Evolutionary conservation across 345 rosid species (phyloP).

Genomic region (Nephelium lappaceum): DNA sequence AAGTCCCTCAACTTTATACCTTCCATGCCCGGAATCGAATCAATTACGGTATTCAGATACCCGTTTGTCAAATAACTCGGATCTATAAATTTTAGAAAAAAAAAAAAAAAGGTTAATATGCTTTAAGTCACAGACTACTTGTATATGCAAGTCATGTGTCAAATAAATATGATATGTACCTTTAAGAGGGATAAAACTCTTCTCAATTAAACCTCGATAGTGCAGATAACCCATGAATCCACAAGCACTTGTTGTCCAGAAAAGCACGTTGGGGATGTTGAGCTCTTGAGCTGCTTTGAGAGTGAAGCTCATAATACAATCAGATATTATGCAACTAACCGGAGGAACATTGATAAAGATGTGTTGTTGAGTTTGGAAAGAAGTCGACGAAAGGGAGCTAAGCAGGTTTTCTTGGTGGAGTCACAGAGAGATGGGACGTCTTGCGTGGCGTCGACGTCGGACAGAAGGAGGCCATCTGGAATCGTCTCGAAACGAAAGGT

Average conservation of each 20-base stretch:
- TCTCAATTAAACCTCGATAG: constrained; percentile 29
- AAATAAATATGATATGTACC: constrained; percentile 18
- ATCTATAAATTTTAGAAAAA: constrained; percentile 3
- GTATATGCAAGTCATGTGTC: background rate
- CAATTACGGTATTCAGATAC: constrained; percentile 23
- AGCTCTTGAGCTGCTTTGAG: constrained; percentile 32
- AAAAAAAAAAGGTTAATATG: no score
- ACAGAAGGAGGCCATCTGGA: constrained; percentile 41
- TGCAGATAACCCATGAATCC: constrained; percentile 22
- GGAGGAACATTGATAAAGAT: constrained; percentile 27
- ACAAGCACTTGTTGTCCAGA: constrained; percentile 38
- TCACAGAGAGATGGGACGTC: constrained; percentile 33
- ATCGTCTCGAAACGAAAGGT: constrained; percentile 40
- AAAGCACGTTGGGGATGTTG: constrained; percentile 27
- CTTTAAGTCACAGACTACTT: no score
- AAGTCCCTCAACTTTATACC: constrained; percentile 28
- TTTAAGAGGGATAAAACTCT: constrained; percentile 34
- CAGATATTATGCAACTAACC: constrained; percentile 43
- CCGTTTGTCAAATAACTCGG: constrained; percentile 22
- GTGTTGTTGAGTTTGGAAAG: constrained; percentile 26
- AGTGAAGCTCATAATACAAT: constrained; percentile 35
- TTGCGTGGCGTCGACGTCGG: constrained; percentile 29
- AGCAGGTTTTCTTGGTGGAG: constrained; percentile 26
- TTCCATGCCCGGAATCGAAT: constrained; percentile 35
- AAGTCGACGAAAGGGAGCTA: constrained; percentile 30